Evolutionary conservation across 2,329 filamentous ascomycete species (phyloP).

Genomic region (Diaporthe capsici): DNA sequence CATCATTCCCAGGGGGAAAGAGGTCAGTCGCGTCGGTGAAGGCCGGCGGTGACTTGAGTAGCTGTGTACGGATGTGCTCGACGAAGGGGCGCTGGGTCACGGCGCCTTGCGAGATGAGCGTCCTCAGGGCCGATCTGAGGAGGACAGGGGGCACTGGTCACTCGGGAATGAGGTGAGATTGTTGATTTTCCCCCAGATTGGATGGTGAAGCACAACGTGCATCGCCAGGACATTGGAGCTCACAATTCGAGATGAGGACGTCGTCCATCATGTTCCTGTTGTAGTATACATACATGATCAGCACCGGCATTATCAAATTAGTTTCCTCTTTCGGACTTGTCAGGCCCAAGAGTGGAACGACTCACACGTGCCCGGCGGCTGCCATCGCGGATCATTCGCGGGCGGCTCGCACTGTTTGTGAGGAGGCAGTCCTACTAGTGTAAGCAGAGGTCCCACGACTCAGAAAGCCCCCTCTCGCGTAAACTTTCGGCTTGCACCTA

Average conservation of each 20-base stretch:
- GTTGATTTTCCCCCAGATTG: background rate
- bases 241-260: conserved; percentile 55
- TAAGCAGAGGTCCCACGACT: background rate
- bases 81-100: conserved; percentile 51
- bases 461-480: background rate
- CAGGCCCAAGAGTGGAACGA: background rate
- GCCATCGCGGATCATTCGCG: conserved; percentile 18
- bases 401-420: conserved; percentile 11
- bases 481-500: background rate
- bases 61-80: conserved; percentile 49
- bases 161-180: background rate
- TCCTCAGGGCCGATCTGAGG: conserved; percentile 52
- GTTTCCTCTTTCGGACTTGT: background rate
- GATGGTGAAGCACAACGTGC: background rate
- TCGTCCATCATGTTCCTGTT: conserved; percentile 58
- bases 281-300: conserved; percentile 4
- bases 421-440: background rate
- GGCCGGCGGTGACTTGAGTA: conserved; percentile 46
- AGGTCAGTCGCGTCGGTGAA: conserved; percentile 45
- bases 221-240: conserved; percentile 33
- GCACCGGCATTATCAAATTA: conserved; percentile 26
- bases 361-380: conserved; percentile 35
- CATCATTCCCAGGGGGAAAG: conserved; percentile 44
- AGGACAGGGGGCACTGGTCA: conserved; percentile 49
- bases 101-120: conserved; percentile 51